Evolutionary conservation across 345 rosid species (phyloP), one percentile per base, ranked within the genome.

Genomic region (Ailanthus altissimus): DNA sequence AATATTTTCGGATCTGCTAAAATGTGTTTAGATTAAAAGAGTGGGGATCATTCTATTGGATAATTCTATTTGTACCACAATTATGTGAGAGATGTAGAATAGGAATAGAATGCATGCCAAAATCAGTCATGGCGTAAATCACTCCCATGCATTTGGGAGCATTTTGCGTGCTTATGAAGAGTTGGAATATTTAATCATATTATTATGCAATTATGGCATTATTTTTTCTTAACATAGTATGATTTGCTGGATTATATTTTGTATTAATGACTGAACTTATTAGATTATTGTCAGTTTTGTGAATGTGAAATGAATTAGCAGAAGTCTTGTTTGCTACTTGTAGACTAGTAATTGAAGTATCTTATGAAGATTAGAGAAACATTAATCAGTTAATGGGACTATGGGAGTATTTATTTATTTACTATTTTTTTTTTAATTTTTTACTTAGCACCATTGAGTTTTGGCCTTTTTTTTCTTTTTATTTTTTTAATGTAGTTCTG

Each of bases 1-100:
- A 13, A n/a, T 38, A 53, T 53, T 8, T 11, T 26, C 68, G 76
- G 70, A 81, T 78, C 70, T 64, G n/a, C 66, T 6, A 9, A 62
- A 50, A 63, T 63, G 50, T 25, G 38, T 45, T 54, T 56, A 36
- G 20, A 4, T 74, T 77, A 42, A 23, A 11, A 32, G 61, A 59
- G 74, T 47, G 11, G 5, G 64, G 40, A 2, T 66, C 26, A 57
- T 72, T 72, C 38, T 50, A n/a, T 60, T 28, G 26, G 21, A 18
- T 28, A 36, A 21, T 36, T 54, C 14, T 67, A 47, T 53, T 70
- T 50, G 6, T 50, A 20, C 21, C 5, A 4, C n/a, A 69, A 21
- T 53, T 8, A 9, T 16, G 32, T 21, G 53, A 15, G 36, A 21
- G 54, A 15, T 72, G 23, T 9, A 4, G 36, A 56, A 23, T 40